phyloP scores from a whole-genome alignment of 202 grass and related monocot genomes.

The Carex arenaria region DNA sequence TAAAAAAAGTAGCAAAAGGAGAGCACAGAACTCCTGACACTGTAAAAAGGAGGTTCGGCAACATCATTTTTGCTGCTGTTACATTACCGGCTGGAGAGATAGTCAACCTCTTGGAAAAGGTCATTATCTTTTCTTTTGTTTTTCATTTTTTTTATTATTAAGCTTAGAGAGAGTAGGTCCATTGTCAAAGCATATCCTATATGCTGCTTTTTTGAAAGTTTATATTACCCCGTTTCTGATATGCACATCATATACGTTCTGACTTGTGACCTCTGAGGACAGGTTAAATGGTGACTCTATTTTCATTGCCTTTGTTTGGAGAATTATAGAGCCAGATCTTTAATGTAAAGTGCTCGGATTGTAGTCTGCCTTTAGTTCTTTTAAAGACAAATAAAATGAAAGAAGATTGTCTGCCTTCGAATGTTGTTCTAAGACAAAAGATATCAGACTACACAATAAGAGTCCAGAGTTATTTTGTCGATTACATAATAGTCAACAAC shows the following conservation, averaged over 20 bases:
- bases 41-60: slow-evolving; percentile 69
- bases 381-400: not conserved
- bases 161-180: not conserved
- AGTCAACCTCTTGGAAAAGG: slow-evolving; percentile 52
- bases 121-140: slow-evolving; percentile 20
- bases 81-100: slow-evolving; percentile 53
- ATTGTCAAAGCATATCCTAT: not conserved
- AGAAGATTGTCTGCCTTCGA: not conserved
- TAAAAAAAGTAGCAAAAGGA: slow-evolving; percentile 71
- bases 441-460: not conserved
- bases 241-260: not conserved
- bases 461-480: not conserved
- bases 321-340: not conserved
- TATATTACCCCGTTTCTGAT: not conserved
- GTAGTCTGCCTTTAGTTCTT: not conserved
- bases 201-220: not conserved
- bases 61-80: slow-evolving; percentile 82
- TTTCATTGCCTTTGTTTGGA: not conserved
- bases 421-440: not conserved
- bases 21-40: slow-evolving; percentile 65
- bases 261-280: not conserved
- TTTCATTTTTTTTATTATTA: not conserved
- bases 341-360: not conserved
- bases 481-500: not conserved
- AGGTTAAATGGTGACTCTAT: not conserved